A percentile compares a stretch with the other conserved stretches of the same genome.
Conservation (phyloP, 208 protist species). For the Trichomonas gallinae region DNA sequence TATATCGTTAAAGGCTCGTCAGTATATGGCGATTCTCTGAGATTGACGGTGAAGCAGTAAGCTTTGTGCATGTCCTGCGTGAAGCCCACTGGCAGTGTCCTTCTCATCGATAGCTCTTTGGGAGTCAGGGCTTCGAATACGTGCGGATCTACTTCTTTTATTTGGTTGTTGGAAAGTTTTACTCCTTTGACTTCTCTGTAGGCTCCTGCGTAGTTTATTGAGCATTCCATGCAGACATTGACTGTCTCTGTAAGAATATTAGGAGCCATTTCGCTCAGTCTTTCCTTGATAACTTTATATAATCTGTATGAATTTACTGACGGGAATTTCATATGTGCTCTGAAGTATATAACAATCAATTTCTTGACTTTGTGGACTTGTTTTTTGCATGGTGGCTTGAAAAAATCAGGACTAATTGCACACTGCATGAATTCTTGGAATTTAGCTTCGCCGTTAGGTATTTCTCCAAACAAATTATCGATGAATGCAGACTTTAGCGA, state of each 20-base stretch:
- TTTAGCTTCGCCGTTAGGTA: neutral
- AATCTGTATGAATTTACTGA: neutral
- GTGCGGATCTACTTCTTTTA: neutral
- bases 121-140: neutral
- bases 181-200: neutral
- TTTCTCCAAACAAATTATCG: neutral
- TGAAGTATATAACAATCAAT: neutral
- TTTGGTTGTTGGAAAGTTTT: neutral
- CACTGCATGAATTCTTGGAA: neutral
- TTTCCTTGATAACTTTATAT: neutral
- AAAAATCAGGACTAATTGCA: neutral
- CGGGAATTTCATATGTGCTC: neutral
- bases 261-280: neutral
- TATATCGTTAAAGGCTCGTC: neutral
- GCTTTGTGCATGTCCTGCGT: neutral
- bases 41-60: neutral
- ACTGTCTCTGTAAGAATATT: neutral
- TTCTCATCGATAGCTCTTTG: neutral
- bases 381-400: neutral
- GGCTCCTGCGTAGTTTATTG: neutral
- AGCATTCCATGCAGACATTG: neutral
- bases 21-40: neutral
- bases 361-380: neutral
- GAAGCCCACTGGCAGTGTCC: neutral
- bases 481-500: neutral